A percentile compares a stretch with the other conserved stretches of the same genome.
Evolutionary conservation across 441 rosid species (phyloP).

Genomic region (Syzygium syzygioides): DNA sequence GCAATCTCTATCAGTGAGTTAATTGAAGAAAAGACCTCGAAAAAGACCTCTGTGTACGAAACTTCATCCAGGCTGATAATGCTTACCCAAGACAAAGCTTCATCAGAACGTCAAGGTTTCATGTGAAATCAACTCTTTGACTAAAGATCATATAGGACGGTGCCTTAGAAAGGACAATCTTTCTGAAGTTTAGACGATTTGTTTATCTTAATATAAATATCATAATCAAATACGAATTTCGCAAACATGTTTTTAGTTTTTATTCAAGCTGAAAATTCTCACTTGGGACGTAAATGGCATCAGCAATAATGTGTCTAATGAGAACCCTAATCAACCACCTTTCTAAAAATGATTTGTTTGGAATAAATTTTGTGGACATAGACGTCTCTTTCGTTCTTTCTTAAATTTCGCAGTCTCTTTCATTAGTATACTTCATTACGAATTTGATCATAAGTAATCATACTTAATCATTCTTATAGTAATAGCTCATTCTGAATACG

Average conservation of each 20-base stretch:
- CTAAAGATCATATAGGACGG: background rate
- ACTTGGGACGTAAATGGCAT: background rate
- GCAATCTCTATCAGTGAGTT: background rate
- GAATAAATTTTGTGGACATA: background rate
- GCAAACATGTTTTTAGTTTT: background rate
- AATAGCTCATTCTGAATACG: background rate
- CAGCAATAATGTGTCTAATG: background rate
- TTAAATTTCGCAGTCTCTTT: background rate
- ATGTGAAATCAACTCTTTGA: background rate
- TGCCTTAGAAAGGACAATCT: background rate
- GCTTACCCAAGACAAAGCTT: background rate
- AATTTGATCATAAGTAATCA: background rate
- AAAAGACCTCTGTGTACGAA: background rate
- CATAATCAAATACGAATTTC: background rate
- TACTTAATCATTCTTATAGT: background rate
- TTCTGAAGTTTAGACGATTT: background rate
- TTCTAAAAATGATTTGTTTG: background rate
- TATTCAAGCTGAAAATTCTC: background rate
- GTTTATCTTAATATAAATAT: background rate
- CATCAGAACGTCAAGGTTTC: background rate
- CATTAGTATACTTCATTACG: background rate
- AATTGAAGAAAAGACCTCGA: background rate
- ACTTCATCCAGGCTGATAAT: background rate
- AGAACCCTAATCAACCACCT: background rate
- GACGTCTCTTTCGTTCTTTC: background rate